A percentile compares a stretch with the other conserved stretches of the same genome.
These are phyloP conservation scores for Claviceps sp. DNA, from an alignment of 2,329 filamentous ascomycete species.

Conservation along the genomic window DNA sequence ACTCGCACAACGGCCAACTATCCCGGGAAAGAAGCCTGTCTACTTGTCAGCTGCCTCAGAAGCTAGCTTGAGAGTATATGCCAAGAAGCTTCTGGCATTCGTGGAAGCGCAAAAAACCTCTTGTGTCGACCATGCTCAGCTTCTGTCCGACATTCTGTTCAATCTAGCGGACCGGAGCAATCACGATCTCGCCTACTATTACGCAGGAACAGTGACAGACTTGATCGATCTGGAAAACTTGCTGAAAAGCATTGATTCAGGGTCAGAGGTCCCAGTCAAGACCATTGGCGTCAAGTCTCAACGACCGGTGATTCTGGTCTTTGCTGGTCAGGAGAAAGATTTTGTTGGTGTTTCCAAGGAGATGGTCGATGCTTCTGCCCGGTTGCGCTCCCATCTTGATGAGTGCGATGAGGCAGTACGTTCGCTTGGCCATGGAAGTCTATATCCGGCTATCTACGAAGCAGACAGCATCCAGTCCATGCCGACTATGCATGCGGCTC, in stretches of 20 bases:
- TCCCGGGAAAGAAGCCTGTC: not conserved
- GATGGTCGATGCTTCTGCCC: conserved; percentile 14
- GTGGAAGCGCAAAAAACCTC: not conserved
- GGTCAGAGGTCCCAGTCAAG: not conserved
- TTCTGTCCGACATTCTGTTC: not conserved
- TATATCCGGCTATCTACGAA: conserved; percentile 22
- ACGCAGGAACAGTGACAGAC: not conserved
- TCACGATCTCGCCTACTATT: not conserved
- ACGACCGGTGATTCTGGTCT: conserved; percentile 22
- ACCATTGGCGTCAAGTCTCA: not conserved
- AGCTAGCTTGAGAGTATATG: not conserved
- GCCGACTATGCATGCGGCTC: conserved; percentile 21
- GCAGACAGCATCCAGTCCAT: conserved; percentile 10
- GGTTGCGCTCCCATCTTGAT: conserved; percentile 13
- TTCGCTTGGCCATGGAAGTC: conserved; percentile 11
- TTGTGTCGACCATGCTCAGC: not conserved
- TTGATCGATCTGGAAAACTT: conserved; percentile 14
- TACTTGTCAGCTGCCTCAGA: not conserved
- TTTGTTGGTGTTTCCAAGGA: conserved; percentile 17
- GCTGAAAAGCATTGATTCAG: not conserved
- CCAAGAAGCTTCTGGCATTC: not conserved
- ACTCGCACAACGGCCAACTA: not conserved
- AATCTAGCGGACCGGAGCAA: not conserved
- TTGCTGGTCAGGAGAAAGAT: conserved; percentile 15
- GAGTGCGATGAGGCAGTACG: not conserved